phyloP scores from a whole-genome alignment of 495 filamentous ascomycete species.

The Aspergillus ellipticus region DNA sequence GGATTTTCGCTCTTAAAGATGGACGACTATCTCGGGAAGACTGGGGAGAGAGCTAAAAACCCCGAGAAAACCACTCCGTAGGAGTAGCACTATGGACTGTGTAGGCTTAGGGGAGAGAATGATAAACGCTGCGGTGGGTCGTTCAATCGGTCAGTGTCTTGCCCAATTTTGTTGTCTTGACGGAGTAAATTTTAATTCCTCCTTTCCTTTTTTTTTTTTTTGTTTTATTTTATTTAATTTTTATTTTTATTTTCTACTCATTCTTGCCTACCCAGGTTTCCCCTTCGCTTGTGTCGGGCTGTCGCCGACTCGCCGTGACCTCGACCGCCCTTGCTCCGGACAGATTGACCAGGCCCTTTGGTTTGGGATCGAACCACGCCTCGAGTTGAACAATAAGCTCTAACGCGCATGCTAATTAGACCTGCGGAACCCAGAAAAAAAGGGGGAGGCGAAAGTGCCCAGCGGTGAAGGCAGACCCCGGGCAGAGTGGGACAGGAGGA shows the following conservation, averaged over 20 bases:
- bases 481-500: slow-evolving; percentile 27
- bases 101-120: no score
- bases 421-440: slow-evolving; percentile 15
- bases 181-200: background rate
- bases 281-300: background rate
- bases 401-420: slow-evolving; percentile 3
- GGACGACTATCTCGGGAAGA: no score
- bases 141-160: background rate
- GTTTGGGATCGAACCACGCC: background rate
- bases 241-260: background rate
- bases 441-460: slow-evolving; percentile 17
- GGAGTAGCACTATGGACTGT: no score
- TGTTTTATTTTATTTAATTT: background rate
- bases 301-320: no score
- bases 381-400: background rate
- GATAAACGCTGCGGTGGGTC: background rate
- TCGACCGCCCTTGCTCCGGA: slow-evolving; percentile 3
- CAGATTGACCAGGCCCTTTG: background rate
- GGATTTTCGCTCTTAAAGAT: background rate
- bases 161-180: background rate
- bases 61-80: background rate
- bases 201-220: background rate
- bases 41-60: background rate
- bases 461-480: slow-evolving; percentile 13
- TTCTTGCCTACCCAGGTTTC: background rate